Evolutionary conservation across 2,329 filamentous ascomycete genomes (phyloP), one percentile per base, ranked within the genome.

Genomic region (Helminthosporium solani): DNA sequence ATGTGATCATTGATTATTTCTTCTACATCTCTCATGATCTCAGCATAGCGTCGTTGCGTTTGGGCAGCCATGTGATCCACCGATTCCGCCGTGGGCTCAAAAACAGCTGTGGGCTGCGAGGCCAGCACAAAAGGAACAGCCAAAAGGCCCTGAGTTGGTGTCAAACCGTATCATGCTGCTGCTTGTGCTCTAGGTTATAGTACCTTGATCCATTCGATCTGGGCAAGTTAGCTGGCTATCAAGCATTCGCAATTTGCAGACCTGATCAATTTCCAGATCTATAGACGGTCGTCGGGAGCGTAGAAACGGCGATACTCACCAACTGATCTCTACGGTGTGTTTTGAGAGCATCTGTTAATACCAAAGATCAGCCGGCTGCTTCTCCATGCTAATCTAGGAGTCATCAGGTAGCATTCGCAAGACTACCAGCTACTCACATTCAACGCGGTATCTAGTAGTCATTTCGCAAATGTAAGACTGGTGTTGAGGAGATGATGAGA

Each of bases 121-220:
- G 96, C 90, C 43, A 99, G 82, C 31, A 99, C 92, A 67, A 99
- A 99, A 0, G 94, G 94, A 0, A 97, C 92, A 1, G 94, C 94
- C 11, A 97, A 78, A 3, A 97, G 81, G 23, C 67, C 68, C 67
- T 70, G 31, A 19, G 27, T 14, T 25, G 18, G 9, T 18, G 16
- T 48, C 31, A 51, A n/a, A n/a, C 28, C 12, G 7, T n/a, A 31
- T 40, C 35, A 38, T 38, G n/a, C 11, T 4, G 37, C 23, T 14
- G n/a, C 31, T 4, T 12, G 6, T 14, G 15, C 8, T 7, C n/a
- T 25, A 40, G 19, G 2, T 15, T n/a, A 5, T 2, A n/a, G 7
- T 71, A 78, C 77, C 74, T 99, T 97, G 77, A 97, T 89, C 92
- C 92, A 97, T 86, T 96, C 90, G 48, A 82, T 82, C 76, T 80